phyloP scores from a whole-genome alignment of 139 green algal genomes.

The Zygnema circumcarinatum region DNA sequence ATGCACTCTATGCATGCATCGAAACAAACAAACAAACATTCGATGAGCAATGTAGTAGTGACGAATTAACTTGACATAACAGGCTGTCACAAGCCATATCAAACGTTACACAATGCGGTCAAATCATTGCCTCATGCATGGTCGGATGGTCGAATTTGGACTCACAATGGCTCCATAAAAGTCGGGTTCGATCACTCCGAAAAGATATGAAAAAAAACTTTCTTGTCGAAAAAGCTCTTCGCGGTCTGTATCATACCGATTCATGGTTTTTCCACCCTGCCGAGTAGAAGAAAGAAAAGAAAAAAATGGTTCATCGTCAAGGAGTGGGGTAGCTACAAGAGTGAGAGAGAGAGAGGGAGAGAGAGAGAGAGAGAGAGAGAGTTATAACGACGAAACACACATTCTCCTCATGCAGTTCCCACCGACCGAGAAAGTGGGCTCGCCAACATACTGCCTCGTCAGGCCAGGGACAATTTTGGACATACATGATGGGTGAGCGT shows the following conservation, averaged over 20 bases:
- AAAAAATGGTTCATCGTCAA: background rate
- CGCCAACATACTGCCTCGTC: background rate
- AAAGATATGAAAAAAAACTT: conserved; percentile 88
- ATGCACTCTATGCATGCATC: no score
- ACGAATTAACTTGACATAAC: no score
- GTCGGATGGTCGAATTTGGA: no score
- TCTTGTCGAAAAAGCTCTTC: conserved; percentile 73
- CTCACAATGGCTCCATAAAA: conserved; percentile 70
- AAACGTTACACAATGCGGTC: no score
- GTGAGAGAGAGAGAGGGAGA: background rate
- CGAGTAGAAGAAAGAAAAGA: background rate
- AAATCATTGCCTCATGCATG: no score
- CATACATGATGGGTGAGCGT: no score
- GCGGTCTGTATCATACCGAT: background rate
- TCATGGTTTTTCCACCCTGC: background rate
- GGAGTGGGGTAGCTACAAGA: background rate
- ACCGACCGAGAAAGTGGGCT: background rate
- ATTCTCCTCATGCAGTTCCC: background rate
- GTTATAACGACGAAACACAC: no score
- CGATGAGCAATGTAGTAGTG: no score
- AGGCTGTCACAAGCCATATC: no score
- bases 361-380: background rate
- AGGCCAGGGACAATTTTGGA: background rate
- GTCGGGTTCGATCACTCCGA: conserved; percentile 83
- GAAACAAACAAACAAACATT: no score